Percentiles rank a stretch among this genome's conserved stretches.
Conservation (phyloP, 169 alveolate species). For the Blepharisma undulans region DNA sequence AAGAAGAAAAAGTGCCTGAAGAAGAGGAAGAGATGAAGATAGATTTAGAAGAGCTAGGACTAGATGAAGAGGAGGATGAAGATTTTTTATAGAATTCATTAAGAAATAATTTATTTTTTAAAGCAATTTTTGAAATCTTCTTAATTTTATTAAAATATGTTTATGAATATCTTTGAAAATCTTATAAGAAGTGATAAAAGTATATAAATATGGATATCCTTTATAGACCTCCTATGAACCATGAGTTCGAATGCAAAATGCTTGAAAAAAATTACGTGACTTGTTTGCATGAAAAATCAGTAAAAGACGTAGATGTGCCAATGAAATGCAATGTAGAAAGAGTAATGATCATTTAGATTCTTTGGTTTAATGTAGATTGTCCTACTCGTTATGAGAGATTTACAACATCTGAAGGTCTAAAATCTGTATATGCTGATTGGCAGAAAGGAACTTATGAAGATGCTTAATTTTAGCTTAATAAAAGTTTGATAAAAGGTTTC, state of each 20-base stretch:
- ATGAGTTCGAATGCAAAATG: constrained; percentile 31
- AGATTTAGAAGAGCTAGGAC: neutral
- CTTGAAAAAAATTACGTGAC: constrained; percentile 42
- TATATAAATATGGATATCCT: constrained; percentile 13
- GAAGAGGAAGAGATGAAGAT: constrained; percentile 22
- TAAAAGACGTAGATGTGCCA: constrained; percentile 4
- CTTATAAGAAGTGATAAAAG: neutral
- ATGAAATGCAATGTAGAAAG: constrained; percentile 43
- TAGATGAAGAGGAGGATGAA: constrained; percentile 3
- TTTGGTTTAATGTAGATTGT: constrained; percentile 39
- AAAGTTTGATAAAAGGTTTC: neutral
- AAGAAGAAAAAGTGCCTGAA: neutral
- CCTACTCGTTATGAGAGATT: constrained; percentile 33
- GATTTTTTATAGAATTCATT: neutral
- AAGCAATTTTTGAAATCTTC: neutral
- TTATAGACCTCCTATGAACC: constrained; percentile 40
- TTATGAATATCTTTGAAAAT: neutral
- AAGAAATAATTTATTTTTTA: neutral
- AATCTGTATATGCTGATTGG: neutral
- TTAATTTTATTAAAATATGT: no score
- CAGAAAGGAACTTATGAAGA: constrained; percentile 19
- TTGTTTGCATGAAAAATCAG: constrained; percentile 30
- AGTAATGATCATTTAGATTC: neutral
- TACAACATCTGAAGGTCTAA: constrained; percentile 22
- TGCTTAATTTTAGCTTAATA: neutral